These are phyloP conservation scores for Plantago lanceolata DNA, from an alignment of 305 asterid genomes.

Conservation along the genomic window DNA sequence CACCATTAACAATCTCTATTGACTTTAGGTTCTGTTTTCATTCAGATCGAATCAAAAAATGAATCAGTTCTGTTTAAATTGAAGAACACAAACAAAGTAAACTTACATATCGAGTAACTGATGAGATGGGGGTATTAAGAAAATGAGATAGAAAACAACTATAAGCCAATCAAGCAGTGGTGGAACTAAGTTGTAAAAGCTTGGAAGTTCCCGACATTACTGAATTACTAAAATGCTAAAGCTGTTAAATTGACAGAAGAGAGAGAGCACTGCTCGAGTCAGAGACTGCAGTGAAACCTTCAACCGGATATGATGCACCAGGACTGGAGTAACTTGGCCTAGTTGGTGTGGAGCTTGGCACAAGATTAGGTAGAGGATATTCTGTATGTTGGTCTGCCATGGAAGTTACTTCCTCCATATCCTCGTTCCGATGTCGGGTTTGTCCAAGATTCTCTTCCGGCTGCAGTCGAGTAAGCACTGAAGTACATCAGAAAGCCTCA, in stretches of 20 bases:
- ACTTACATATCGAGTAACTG: too few species aligned
- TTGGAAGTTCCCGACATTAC: too few species aligned
- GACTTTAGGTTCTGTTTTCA: too few species aligned
- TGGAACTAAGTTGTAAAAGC: too few species aligned
- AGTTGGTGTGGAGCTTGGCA: conserved; percentile 38
- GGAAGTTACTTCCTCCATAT: conserved; percentile 39
- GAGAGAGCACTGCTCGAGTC: conserved; percentile 86
- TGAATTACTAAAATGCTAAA: too few species aligned
- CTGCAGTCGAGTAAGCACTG: conserved; percentile 40
- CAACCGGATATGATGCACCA: conserved; percentile 40
- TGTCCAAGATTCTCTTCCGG: conserved; percentile 44
- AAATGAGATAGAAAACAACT: too few species aligned
- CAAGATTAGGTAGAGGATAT: conserved; percentile 37
- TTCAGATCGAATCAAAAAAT: too few species aligned
- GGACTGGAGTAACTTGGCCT: conserved; percentile 37
- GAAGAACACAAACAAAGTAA: too few species aligned
- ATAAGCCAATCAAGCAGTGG: too few species aligned
- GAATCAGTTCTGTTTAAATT: too few species aligned
- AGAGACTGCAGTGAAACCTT: conserved; percentile 45
- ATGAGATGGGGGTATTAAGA: too few species aligned
- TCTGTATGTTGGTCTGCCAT: conserved; percentile 54
- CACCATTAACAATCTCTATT: too few species aligned
- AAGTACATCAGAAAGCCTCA: conserved; percentile 76
- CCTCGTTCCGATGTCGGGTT: conserved; percentile 36
- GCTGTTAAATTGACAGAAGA: conserved; percentile 95